Evolutionary conservation across 208 protist species (phyloP).

Genomic region (Crithidia bombi): DNA sequence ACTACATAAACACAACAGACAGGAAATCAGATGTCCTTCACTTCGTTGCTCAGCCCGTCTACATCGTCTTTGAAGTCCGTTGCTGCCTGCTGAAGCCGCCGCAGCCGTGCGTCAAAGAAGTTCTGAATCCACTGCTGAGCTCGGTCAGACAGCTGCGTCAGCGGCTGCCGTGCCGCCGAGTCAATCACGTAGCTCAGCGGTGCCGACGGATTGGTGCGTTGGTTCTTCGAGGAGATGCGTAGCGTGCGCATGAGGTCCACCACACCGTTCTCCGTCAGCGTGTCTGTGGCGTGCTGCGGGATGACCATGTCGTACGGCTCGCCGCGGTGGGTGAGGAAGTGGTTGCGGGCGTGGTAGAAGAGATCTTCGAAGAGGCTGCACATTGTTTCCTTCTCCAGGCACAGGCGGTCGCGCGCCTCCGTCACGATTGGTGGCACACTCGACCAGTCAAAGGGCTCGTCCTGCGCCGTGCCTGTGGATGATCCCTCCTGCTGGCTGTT

Average conservation of each 20-base stretch:
- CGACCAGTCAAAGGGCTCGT: conserved; percentile 43
- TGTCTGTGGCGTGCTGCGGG: conserved; percentile 21
- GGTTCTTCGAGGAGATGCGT: conserved; percentile 25
- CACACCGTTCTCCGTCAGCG: conserved; percentile 40
- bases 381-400: conserved; percentile 47
- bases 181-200: conserved; percentile 38
- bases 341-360: conserved; percentile 78
- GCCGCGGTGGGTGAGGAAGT: conserved; percentile 51
- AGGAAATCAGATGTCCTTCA: conserved; percentile 19
- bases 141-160: conserved; percentile 41
- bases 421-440: conserved; percentile 33
- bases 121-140: conserved; percentile 40
- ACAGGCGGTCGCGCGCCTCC: conserved; percentile 53
- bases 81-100: conserved; percentile 25
- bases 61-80: conserved; percentile 24
- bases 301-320: conserved; percentile 45
- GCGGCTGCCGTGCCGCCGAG: conserved; percentile 24
- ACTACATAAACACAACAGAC: not conserved
- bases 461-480: conserved; percentile 1
- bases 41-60: conserved; percentile 16
- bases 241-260: conserved; percentile 59
- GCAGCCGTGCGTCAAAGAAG: conserved; percentile 29
- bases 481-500: conserved; percentile 9
- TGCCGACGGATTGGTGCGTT: not conserved
- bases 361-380: conserved; percentile 60